Evolutionary conservation across 2,329 filamentous ascomycete genomes (phyloP).

Genomic region (Fusarium transvaalense): DNA sequence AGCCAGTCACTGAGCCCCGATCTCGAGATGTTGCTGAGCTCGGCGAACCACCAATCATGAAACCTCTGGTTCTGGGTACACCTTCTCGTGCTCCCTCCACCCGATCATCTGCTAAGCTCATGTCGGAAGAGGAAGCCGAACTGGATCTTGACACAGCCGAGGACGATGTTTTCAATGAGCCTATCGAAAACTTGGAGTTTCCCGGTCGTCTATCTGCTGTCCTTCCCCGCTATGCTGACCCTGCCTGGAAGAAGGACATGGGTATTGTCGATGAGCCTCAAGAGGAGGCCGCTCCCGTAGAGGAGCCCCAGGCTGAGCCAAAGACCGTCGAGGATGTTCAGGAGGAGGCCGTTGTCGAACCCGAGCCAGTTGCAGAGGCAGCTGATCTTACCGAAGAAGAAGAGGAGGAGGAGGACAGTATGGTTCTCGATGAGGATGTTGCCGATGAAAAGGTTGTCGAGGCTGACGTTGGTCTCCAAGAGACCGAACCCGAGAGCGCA

Average conservation of each 20-base stretch:
- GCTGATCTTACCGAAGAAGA: conserved; percentile 27
- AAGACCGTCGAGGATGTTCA: not conserved
- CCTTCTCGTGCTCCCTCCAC: conserved; percentile 44
- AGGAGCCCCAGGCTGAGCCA: conserved; percentile 10
- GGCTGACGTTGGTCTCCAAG: conserved; percentile 30
- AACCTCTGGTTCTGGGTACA: conserved; percentile 53
- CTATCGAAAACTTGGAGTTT: conserved; percentile 56
- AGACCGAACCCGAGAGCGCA: conserved; percentile 1
- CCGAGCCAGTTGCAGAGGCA: conserved; percentile 2
- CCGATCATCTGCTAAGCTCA: conserved; percentile 55
- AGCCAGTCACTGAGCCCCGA: conserved; percentile 50
- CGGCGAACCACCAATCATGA: conserved; percentile 53
- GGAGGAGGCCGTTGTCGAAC: conserved; percentile 2
- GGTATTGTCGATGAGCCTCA: conserved; percentile 50
- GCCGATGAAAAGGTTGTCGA: conserved; percentile 31
- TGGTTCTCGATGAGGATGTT: conserved; percentile 43
- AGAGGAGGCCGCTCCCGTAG: conserved; percentile 13
- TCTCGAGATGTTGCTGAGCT: conserved; percentile 35
- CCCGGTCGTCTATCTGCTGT: conserved; percentile 61
- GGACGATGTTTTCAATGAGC: conserved; percentile 52
- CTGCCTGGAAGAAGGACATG: conserved; percentile 52
- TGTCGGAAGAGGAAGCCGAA: conserved; percentile 52
- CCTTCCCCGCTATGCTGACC: conserved; percentile 59
- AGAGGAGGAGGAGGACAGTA: conserved; percentile 34
- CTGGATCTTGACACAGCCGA: conserved; percentile 42